Base-by-base conservation (phyloP, 2,329 filamentous ascomycete genomes). In the Phoma sp. region DNA sequence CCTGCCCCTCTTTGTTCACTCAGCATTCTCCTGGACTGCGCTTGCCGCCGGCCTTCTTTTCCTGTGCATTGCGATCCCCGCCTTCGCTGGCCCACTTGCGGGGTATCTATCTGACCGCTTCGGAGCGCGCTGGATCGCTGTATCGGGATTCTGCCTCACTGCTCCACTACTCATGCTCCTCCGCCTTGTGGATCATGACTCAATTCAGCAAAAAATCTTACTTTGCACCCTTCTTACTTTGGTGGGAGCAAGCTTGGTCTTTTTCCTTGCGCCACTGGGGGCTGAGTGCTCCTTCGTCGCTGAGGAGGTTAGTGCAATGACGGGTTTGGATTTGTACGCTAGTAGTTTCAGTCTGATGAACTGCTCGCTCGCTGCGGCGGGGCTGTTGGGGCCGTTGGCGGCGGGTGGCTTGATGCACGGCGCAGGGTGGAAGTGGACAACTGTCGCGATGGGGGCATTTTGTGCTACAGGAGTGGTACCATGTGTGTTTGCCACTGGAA, bases 51-150 rank as follows among this genome's bases (percentile, higher is more conserved):
- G 81, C 2, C 73, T 84, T 0, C 76, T 83, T 28, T 83, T 84
- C 66, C 73, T 84, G 2, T 76, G 81, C 0, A 64, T 88, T 23
- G 81, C 86, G 49, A 68, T 85, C 1, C 86, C 86, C 0, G 79
- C 81, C 2, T 82, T 87, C 58, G 59, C 82, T 3, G 81, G 82
- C 0, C 86, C 87, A 0, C 40, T 85, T 1, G 77, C 84, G 1
- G 86, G 81, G 1, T 60, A 49, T 15, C 49, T 75, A 33, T 73
- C 74, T 6, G 82, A 84, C 70, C 76, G 72, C 36, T 83, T 85
- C 60, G 87, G 87, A 14, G 81, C 86, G 0, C 80, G 84, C 15
- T 87, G 85, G 78, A 81, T 85, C n/a, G 79, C 85, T 0, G 78
- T 84, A 1, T n/a, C 21, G 3, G 42, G 32, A 5, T 46, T 46